These are phyloP conservation scores for Myxozyma melibiosi DNA, from an alignment of 805 yeast genomes.

Conservation along the genomic window DNA sequence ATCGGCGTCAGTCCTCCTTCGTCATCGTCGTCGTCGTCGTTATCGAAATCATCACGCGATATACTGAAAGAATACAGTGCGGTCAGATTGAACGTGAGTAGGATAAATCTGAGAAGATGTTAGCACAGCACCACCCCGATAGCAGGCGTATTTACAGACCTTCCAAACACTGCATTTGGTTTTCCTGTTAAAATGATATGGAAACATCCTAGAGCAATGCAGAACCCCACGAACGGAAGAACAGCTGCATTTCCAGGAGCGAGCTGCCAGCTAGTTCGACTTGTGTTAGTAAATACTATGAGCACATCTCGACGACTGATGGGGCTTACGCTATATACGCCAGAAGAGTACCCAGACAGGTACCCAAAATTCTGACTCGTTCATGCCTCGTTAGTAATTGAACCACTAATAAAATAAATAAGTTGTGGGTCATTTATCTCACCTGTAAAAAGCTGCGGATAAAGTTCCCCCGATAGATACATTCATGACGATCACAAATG, in stretches of 20 bases:
- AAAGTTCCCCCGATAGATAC: conserved; percentile 84
- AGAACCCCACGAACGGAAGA: conserved; percentile 53
- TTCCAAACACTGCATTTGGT: conserved; percentile 51
- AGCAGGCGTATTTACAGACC: conserved; percentile 30
- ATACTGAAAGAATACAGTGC: conserved; percentile 73
- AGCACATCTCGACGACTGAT: neutral
- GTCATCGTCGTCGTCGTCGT: conserved; percentile 50
- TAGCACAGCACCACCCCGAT: conserved; percentile 59
- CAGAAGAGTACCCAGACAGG: conserved; percentile 65
- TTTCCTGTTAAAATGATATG: conserved; percentile 60
- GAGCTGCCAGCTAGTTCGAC: conserved; percentile 52
- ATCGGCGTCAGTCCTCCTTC: conserved; percentile 73
- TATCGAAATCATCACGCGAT: conserved; percentile 50
- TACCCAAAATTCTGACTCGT: conserved; percentile 58
- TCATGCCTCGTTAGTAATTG: conserved; percentile 10
- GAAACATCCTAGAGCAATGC: conserved; percentile 47
- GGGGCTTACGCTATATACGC: conserved; percentile 52
- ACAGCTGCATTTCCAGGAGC: conserved; percentile 59
- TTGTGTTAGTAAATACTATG: neutral
- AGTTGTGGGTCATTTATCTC: too few relatives aligned
- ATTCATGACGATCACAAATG: conserved; percentile 81
- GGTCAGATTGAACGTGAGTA: conserved; percentile 76
- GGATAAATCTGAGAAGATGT: conserved; percentile 49
- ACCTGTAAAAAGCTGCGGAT: conserved; percentile 66
- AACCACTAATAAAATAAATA: neutral